Conservation (phyloP, 441 rosid genomes). For the Erodium texanum region DNA sequence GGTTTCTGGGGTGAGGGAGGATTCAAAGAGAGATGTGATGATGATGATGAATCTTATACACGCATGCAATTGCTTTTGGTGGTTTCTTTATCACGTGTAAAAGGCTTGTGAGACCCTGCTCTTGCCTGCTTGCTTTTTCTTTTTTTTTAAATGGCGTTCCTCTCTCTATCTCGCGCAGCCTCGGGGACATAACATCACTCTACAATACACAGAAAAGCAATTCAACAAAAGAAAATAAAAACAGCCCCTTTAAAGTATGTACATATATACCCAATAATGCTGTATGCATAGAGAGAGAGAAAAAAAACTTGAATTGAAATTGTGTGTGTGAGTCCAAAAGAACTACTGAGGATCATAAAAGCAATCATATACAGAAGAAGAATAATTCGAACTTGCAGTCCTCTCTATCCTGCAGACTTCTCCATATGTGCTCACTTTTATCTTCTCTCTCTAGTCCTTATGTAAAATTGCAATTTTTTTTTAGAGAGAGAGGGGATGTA, state of each 20-base stretch:
- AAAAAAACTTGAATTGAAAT: neutral
- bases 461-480: neutral
- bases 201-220: neutral
- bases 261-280: neutral
- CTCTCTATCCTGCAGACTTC: constrained; percentile 40
- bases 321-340: constrained; percentile 23
- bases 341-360: constrained; percentile 24
- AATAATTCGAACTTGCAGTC: constrained; percentile 69
- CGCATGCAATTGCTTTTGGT: constrained; percentile 86
- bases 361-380: constrained; percentile 57
- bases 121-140: constrained; percentile 12
- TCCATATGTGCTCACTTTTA: constrained; percentile 27
- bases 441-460: constrained; percentile 1
- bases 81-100: constrained; percentile 94
- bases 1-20: neutral
- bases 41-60: constrained; percentile 62
- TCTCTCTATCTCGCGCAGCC: constrained; percentile 26
- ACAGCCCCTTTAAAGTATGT: constrained; percentile 9
- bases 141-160: constrained; percentile 1
- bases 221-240: neutral
- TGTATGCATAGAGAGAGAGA: neutral
- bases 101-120: constrained; percentile 27
- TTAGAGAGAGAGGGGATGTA: neutral
- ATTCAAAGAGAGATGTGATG: constrained; percentile 27
- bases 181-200: constrained; percentile 24